Conservation (phyloP, 164 flowering plant species). For the Magnolia officinalis region DNA sequence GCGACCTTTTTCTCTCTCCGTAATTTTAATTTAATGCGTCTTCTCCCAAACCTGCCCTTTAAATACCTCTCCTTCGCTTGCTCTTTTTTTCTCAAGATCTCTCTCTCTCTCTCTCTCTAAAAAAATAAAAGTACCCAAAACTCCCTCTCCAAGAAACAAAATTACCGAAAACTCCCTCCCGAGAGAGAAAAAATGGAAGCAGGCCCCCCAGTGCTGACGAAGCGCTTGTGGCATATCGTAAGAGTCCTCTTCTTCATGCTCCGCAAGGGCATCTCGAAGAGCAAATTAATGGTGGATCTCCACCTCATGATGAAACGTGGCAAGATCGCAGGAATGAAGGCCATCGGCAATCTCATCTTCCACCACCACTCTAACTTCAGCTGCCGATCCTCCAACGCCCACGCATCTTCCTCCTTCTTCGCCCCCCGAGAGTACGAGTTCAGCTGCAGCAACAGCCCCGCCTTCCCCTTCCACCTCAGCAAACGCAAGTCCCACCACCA, state of each 20-base stretch:
- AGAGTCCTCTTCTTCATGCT: constrained; percentile 37
- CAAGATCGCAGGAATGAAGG: constrained; percentile 56
- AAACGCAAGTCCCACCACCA: constrained; percentile 17
- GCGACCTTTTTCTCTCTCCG: not conserved
- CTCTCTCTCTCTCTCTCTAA: not conserved
- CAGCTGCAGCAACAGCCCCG: constrained; percentile 86
- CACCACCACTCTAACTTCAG: constrained; percentile 45
- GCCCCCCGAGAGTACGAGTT: constrained; percentile 74
- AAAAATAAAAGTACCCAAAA: not conserved
- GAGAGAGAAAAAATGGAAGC: constrained; percentile 15
- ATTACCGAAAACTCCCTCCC: not conserved
- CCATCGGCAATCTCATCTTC: constrained; percentile 46
- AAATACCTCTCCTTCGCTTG: constrained; percentile 9
- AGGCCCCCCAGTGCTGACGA: constrained; percentile 23
- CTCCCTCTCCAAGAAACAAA: not conserved
- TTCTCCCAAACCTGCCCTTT: constrained; percentile 8
- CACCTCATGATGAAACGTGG: constrained; percentile 42
- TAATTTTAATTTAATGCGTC: not conserved
- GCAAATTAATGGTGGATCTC: constrained; percentile 37
- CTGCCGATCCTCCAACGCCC: constrained; percentile 43
- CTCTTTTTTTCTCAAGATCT: not conserved
- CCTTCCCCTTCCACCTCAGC: constrained; percentile 23
- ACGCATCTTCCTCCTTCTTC: constrained; percentile 27
- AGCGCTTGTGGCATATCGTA: constrained; percentile 35
- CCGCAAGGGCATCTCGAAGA: constrained; percentile 37